These are phyloP conservation scores for Colletotrichum spinosum DNA, from an alignment of 2,329 filamentous ascomycete species.

Conservation along the genomic window DNA sequence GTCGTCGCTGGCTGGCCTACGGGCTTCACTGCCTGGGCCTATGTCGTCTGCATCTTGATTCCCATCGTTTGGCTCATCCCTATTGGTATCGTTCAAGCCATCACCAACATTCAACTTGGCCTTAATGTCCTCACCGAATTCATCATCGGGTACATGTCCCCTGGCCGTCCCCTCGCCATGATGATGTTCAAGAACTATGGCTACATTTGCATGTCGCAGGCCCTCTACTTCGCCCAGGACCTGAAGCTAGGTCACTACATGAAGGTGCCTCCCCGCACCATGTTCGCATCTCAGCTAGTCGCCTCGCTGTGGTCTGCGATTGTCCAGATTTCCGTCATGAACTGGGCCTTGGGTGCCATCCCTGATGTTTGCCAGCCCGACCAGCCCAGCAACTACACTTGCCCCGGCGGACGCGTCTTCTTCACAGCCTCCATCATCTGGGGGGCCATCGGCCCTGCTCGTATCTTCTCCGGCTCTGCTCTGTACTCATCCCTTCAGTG, in stretches of 20 bases:
- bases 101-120: constrained; percentile 72
- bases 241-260: constrained; percentile 78
- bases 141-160: constrained; percentile 79
- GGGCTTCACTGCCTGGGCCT: constrained; percentile 69
- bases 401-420: constrained; percentile 65
- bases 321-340: constrained; percentile 73
- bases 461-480: constrained; percentile 74
- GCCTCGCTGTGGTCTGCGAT: constrained; percentile 72
- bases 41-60: constrained; percentile 67
- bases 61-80: constrained; percentile 70
- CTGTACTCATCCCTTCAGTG: constrained; percentile 74
- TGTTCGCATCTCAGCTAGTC: constrained; percentile 70
- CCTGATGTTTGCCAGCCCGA: constrained; percentile 67
- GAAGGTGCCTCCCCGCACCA: constrained; percentile 71
- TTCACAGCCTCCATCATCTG: constrained; percentile 79
- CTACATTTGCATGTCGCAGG: constrained; percentile 76
- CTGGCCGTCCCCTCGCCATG: constrained; percentile 76
- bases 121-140: constrained; percentile 81
- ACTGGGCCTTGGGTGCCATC: constrained; percentile 74
- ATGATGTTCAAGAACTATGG: constrained; percentile 85
- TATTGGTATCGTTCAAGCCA: constrained; percentile 70
- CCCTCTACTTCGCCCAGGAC: constrained; percentile 73
- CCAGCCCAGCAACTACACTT: constrained; percentile 68
- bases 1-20: constrained; percentile 68
- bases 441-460: constrained; percentile 77